Base-by-base conservation (phyloP, 1,284 basidiomycete species). In the Ustilago esculenta region DNA sequence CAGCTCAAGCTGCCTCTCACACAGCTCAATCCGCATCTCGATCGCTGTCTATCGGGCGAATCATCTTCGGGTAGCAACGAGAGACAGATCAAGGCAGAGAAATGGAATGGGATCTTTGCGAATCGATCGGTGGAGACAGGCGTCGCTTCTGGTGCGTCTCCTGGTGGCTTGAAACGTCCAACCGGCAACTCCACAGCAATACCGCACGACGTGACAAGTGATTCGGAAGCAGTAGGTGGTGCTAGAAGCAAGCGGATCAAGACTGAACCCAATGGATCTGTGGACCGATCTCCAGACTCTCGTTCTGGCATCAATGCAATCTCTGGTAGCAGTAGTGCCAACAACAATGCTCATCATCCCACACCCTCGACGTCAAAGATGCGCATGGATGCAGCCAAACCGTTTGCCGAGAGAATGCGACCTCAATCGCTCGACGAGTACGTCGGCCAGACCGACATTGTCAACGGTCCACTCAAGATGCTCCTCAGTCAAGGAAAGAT, bases 341-440 rank as follows among this genome's bases (percentile, higher is more conserved):
- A 27, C 27, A 34, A 41, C 5, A 25, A 27, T 18, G 17, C 11
- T 5, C 27, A 44, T 40, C 59, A 54, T 10, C 36, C 41, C 15
- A 20, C 23, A 7, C 20, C 52, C 1, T 61, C 61, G 0, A 61
- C 57, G 4, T 54, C 64, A 21, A 51, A 64, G 14, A 64, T 48
- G 29, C 58, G 64, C 20, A 29, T 67, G 37, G 64, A 67, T 39
- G 71, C 64, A 35, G 72, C 68, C 18, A 66, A 58, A 49, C 79
- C 79, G 0, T 73, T 81, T 32, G 78, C 79, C 8, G 79, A 81
- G 55, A 47, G 77, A 11, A 71, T 81, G 70, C 68, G 79, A 8
- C 78, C 79, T 1, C 65, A 64, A 30, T 43, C 67, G 17, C 66
- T 81, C 15, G 57, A 65, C 12, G 78, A 81, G 23, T 81, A 75